These are phyloP conservation scores for Bipolaris cookei DNA, from an alignment of 2,329 filamentous ascomycete genomes.

Conservation along the genomic window DNA sequence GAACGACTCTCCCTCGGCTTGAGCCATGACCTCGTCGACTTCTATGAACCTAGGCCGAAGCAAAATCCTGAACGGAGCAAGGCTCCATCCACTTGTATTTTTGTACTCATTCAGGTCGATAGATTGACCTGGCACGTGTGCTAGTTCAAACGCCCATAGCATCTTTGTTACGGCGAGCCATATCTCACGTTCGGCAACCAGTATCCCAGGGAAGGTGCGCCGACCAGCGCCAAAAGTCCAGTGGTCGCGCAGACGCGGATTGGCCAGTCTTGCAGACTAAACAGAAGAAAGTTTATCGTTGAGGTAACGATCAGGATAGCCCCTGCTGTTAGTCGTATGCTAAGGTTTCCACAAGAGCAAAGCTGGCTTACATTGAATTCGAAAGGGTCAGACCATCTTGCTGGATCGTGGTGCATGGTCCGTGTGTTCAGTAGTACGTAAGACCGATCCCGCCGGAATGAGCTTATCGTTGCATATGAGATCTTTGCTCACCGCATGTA, in stretches of 20 bases:
- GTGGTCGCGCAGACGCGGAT: slow-evolving; percentile 22
- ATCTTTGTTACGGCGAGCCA: slow-evolving; percentile 1
- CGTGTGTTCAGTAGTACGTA: not conserved
- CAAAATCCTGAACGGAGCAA: not conserved
- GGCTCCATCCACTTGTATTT: not conserved
- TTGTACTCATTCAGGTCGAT: slow-evolving; percentile 1
- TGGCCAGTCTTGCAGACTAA: slow-evolving; percentile 38
- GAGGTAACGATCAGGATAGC: slow-evolving; percentile 24
- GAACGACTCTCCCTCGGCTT: not conserved
- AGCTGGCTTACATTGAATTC: slow-evolving; percentile 10
- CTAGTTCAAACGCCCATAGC: not conserved
- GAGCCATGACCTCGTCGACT: not conserved
- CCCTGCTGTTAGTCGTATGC: not conserved
- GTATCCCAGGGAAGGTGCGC: slow-evolving; percentile 42
- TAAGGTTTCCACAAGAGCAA: slow-evolving; percentile 17
- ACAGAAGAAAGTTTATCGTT: slow-evolving; percentile 36
- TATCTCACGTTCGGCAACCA: slow-evolving; percentile 14
- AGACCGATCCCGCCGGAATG: slow-evolving; percentile 22
- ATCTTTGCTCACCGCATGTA: slow-evolving; percentile 15
- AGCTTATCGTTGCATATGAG: slow-evolving; percentile 29
- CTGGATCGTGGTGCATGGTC: slow-evolving; percentile 15
- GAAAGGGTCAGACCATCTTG: slow-evolving; percentile 6
- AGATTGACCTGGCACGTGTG: not conserved
- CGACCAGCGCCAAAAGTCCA: slow-evolving; percentile 33
- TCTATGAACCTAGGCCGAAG: not conserved